A percentile compares a stretch with the other conserved stretches of the same genome.
Evolutionary conservation across 2,329 filamentous ascomycete genomes (phyloP).

Genomic region (Curvularia verruculosa): DNA sequence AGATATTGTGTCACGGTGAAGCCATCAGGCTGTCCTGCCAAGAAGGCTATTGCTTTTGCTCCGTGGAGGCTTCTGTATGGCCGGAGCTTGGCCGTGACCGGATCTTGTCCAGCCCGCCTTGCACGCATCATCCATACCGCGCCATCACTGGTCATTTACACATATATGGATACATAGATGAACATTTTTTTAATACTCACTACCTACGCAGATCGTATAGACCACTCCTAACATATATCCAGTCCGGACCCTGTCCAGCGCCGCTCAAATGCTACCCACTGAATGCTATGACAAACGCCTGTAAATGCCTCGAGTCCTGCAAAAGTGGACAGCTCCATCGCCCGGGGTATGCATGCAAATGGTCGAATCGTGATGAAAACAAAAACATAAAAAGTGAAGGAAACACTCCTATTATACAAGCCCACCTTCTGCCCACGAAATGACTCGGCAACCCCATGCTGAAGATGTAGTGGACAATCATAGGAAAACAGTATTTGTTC

Average conservation of each 20-base stretch:
- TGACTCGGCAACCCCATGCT: neutral
- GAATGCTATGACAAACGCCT: constrained; percentile 26
- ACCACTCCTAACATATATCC: constrained; percentile 4
- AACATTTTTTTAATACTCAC: constrained; percentile 18
- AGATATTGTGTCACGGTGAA: neutral
- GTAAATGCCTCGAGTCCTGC: constrained; percentile 24
- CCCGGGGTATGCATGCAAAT: constrained; percentile 33
- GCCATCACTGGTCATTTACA: neutral
- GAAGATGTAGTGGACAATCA: constrained; percentile 10
- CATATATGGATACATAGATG: neutral
- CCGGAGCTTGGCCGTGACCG: neutral
- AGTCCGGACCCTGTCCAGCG: constrained; percentile 13
- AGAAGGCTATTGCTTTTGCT: constrained; percentile 13
- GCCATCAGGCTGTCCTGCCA: neutral
- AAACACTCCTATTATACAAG: constrained; percentile 15
- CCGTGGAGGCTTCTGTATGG: constrained; percentile 21
- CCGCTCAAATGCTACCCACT: constrained; percentile 27
- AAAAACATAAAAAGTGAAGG: constrained; percentile 8
- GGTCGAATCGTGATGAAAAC: constrained; percentile 13
- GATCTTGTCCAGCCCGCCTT: constrained; percentile 5
- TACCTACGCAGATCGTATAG: constrained; percentile 10
- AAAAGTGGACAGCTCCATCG: constrained; percentile 6
- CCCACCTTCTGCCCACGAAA: neutral
- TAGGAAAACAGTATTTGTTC: neutral
- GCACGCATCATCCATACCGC: neutral